phyloP scores from a whole-genome alignment of 768 basidiomycete species.

The Phanerodontia chrysosporium region DNA sequence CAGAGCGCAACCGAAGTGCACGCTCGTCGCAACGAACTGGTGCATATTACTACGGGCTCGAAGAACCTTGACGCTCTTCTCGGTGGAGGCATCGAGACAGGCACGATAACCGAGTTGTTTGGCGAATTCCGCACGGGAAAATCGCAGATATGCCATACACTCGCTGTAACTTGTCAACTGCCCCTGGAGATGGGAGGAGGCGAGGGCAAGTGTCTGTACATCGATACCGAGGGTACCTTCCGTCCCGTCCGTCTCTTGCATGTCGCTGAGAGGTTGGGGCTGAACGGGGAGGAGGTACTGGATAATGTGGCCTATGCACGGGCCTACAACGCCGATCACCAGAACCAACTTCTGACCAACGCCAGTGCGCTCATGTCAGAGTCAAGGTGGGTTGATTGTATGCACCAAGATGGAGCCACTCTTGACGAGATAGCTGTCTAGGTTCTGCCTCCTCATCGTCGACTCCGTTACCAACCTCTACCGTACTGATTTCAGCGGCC shows the following conservation, averaged over 20 bases:
- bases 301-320: slow-evolving; percentile 98
- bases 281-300: slow-evolving; percentile 95
- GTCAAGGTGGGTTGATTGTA: slow-evolving; percentile 66
- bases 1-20: slow-evolving; percentile 98
- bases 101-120: slow-evolving; percentile 96
- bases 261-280: slow-evolving; percentile 92
- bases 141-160: slow-evolving; percentile 95
- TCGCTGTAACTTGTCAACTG: slow-evolving; percentile 96
- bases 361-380: slow-evolving; percentile 99
- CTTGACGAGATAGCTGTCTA: slow-evolving; percentile 27
- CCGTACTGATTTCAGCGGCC: slow-evolving; percentile 91
- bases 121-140: slow-evolving; percentile 99
- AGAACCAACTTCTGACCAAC: slow-evolving; percentile 80
- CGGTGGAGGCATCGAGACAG: slow-evolving; percentile 97
- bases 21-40: slow-evolving; percentile 88
- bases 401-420: slow-evolving; percentile 20
- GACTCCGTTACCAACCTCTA: slow-evolving; percentile 96
- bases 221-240: slow-evolving; percentile 99
- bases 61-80: slow-evolving; percentile 94
- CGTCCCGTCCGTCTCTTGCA: slow-evolving; percentile 93
- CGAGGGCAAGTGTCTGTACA: slow-evolving; percentile 97
- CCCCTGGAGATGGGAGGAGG: slow-evolving; percentile 98
- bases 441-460: slow-evolving; percentile 94
- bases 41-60: slow-evolving; percentile 94
- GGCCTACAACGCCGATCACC: slow-evolving; percentile 98